phyloP scores from a whole-genome alignment of 2,329 filamentous ascomycete genomes.

The Westerdykella sp. region DNA sequence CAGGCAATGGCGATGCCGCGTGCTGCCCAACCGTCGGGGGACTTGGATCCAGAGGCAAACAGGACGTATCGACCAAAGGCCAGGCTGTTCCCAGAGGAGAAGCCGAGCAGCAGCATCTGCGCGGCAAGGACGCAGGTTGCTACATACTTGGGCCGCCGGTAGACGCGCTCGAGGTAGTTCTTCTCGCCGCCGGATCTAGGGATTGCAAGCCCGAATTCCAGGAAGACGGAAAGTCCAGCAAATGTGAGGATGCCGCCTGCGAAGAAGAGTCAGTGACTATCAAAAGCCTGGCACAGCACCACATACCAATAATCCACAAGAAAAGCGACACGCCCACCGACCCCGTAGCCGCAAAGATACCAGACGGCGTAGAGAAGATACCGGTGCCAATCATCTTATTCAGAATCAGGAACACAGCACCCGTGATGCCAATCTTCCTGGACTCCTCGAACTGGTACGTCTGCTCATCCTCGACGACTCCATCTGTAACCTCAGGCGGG shows the following conservation, averaged over 20 bases:
- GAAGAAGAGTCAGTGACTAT: background rate
- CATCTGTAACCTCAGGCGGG: slow-evolving; percentile 17
- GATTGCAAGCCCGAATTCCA: slow-evolving; percentile 59
- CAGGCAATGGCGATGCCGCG: slow-evolving; percentile 46
- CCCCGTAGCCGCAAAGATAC: slow-evolving; percentile 51
- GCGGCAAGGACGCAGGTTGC: slow-evolving; percentile 55
- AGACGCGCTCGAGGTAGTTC: slow-evolving; percentile 61
- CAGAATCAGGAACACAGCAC: slow-evolving; percentile 30
- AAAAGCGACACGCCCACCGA: slow-evolving; percentile 51
- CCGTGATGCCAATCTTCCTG: slow-evolving; percentile 30
- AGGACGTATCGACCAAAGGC: slow-evolving; percentile 56
- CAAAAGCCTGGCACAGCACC: slow-evolving; percentile 2
- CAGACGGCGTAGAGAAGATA: slow-evolving; percentile 52
- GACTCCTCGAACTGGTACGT: slow-evolving; percentile 28
- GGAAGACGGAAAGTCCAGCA: slow-evolving; percentile 54
- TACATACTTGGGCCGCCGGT: slow-evolving; percentile 53
- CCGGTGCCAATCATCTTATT: slow-evolving; percentile 30
- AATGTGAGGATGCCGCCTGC: slow-evolving; percentile 47
- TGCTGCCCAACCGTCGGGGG: slow-evolving; percentile 50
- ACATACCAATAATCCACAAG: slow-evolving; percentile 49
- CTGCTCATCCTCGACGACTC: slow-evolving; percentile 27
- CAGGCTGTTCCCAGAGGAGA: slow-evolving; percentile 53
- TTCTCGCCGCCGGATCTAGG: slow-evolving; percentile 60
- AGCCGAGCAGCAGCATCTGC: slow-evolving; percentile 57
- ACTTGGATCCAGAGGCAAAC: slow-evolving; percentile 45